These are phyloP conservation scores for Glycyrrhiza uralensis DNA, from an alignment of 306 rosid species.

Conservation along the genomic window DNA sequence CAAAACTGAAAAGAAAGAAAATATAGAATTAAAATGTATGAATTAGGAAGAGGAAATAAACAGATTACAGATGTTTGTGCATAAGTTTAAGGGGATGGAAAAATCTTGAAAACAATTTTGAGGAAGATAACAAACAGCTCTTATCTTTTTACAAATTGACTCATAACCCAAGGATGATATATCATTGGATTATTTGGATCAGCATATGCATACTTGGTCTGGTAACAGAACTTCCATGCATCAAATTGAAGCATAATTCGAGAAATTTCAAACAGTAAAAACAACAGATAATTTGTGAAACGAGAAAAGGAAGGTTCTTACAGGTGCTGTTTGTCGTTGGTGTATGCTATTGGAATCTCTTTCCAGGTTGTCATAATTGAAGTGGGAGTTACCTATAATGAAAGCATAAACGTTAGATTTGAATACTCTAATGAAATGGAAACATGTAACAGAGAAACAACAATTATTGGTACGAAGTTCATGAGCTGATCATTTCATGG, in stretches of 20 bases:
- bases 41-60: not conserved
- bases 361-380: conserved; percentile 40
- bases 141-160: not conserved
- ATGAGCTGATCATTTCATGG: not conserved
- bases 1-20: not conserved
- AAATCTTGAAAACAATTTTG: not conserved
- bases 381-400: conserved; percentile 46
- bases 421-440: not conserved
- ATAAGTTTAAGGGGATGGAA: not conserved
- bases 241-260: not conserved
- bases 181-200: conserved; percentile 8
- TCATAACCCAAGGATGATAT: not conserved
- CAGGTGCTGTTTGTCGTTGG: conserved; percentile 42
- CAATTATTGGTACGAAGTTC: not conserved
- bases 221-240: not conserved
- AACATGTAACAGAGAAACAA: conserved; percentile 19
- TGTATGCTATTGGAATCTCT: conserved; percentile 38
- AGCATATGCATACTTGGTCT: not conserved
- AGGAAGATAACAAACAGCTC: not conserved
- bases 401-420: conserved; percentile 18
- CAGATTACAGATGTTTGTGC: not conserved
- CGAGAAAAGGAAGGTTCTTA: conserved; percentile 28
- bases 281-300: not conserved
- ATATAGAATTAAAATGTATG: not conserved
- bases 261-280: not conserved